These are phyloP conservation scores for Solanum bukasovii DNA, from an alignment of 257 asterid species.

Conservation along the genomic window DNA sequence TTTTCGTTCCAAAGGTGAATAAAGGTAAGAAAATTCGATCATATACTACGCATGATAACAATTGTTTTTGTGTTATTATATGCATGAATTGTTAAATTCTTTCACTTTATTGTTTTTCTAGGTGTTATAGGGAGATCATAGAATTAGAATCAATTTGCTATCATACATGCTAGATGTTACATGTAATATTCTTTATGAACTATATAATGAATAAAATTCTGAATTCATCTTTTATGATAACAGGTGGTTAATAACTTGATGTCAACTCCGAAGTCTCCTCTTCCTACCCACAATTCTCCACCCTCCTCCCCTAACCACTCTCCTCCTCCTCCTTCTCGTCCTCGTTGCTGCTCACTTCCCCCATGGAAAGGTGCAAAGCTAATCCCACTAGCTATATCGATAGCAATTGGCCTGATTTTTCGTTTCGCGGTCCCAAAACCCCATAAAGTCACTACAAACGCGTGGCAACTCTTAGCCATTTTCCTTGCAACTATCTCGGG, in stretches of 20 bases:
- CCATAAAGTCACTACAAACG: constrained; percentile 22
- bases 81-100: background rate
- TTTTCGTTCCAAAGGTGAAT: background rate
- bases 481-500: constrained; percentile 61
- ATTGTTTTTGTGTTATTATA: background rate
- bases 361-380: constrained; percentile 47
- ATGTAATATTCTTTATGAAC: too few species aligned
- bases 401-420: constrained; percentile 39
- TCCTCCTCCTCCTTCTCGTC: background rate
- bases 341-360: background rate
- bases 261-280: background rate
- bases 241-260: background rate
- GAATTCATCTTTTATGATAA: background rate
- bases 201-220: background rate
- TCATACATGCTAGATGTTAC: background rate
- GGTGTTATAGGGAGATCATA: too few species aligned
- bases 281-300: constrained; percentile 5
- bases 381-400: constrained; percentile 38
- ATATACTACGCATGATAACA: accelerated
- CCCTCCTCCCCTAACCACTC: background rate
- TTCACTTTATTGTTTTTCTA: background rate
- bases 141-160: too few species aligned
- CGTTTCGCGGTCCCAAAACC: constrained; percentile 76
- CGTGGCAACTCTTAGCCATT: constrained; percentile 68
- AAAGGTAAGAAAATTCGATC: background rate